Conservation (phyloP, 352 stramenopile genomes). For the Pythium dissotocum region DNA sequence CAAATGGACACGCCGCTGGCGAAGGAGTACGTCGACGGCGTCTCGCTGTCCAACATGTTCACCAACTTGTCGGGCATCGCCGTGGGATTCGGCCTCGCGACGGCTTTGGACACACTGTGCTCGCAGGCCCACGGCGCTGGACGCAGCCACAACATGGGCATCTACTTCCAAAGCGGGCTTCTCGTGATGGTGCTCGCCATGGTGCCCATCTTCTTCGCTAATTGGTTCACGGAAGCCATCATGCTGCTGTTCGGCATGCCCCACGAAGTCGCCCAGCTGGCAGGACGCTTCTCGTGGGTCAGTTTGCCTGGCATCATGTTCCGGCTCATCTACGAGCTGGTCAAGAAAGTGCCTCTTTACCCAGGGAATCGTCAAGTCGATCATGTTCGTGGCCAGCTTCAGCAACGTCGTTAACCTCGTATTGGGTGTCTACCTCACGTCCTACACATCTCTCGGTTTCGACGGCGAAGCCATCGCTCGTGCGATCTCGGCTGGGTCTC, state of each 20-base stretch:
- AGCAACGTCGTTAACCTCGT: constrained; percentile 69
- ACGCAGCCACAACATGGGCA: constrained; percentile 62
- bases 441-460: constrained; percentile 72
- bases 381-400: constrained; percentile 63
- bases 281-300: constrained; percentile 61
- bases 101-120: constrained; percentile 57
- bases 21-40: constrained; percentile 61
- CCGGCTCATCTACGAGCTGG: constrained; percentile 78
- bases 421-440: constrained; percentile 66
- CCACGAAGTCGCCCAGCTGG: constrained; percentile 47
- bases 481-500: constrained; percentile 46
- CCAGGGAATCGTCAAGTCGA: constrained; percentile 74
- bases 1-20: constrained; percentile 59
- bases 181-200: constrained; percentile 50
- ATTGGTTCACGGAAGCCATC: constrained; percentile 57
- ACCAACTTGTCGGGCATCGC: constrained; percentile 71
- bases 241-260: constrained; percentile 51
- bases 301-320: constrained; percentile 60
- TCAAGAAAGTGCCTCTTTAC: constrained; percentile 79
- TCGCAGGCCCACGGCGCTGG: constrained; percentile 65
- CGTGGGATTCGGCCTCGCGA: constrained; percentile 49
- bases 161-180: constrained; percentile 72
- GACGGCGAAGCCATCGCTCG: constrained; percentile 68
- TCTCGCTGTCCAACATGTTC: constrained; percentile 61
- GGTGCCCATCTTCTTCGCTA: constrained; percentile 52